These are phyloP conservation scores for Biscogniauxia sp. DNA, from an alignment of 2,329 filamentous ascomycete genomes.

Conservation along the genomic window DNA sequence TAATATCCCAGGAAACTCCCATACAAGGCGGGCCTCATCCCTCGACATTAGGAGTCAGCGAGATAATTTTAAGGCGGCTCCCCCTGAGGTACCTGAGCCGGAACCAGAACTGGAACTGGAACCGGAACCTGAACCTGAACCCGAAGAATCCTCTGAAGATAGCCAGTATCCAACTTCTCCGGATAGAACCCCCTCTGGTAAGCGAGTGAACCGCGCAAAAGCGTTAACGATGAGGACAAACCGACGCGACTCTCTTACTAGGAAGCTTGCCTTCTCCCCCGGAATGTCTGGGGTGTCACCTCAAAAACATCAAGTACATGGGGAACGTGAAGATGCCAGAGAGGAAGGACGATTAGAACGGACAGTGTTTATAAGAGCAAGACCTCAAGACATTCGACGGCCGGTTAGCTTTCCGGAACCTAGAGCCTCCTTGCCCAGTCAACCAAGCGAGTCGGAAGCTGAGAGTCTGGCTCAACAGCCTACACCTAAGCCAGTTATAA, in stretches of 20 bases:
- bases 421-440: slow-evolving; percentile 28
- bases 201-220: slow-evolving; percentile 27
- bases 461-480: slow-evolving; percentile 26
- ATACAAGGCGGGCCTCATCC: slow-evolving; percentile 31
- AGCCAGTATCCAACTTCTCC: slow-evolving; percentile 28
- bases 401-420: slow-evolving; percentile 32
- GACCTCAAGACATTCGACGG: slow-evolving; percentile 23
- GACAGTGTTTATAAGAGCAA: slow-evolving; percentile 18
- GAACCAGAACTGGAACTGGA: slow-evolving; percentile 19
- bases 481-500: slow-evolving; percentile 26
- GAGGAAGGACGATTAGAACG: slow-evolving; percentile 19
- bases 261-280: slow-evolving; percentile 19
- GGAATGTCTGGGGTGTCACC: slow-evolving; percentile 18
- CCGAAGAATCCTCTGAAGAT: slow-evolving; percentile 26
- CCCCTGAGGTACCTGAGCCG: slow-evolving; percentile 20
- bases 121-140: slow-evolving; percentile 17
- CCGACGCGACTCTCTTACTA: slow-evolving; percentile 25
- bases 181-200: slow-evolving; percentile 29
- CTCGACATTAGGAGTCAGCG: slow-evolving; percentile 29
- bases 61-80: slow-evolving; percentile 18
- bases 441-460: slow-evolving; percentile 26
- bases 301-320: slow-evolving; percentile 18
- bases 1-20: slow-evolving; percentile 22
- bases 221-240: slow-evolving; percentile 21
- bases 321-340: slow-evolving; percentile 21